Evolutionary conservation across 129 eudicot species (phyloP).

Genomic region (Saposhnikovia divaricata): DNA sequence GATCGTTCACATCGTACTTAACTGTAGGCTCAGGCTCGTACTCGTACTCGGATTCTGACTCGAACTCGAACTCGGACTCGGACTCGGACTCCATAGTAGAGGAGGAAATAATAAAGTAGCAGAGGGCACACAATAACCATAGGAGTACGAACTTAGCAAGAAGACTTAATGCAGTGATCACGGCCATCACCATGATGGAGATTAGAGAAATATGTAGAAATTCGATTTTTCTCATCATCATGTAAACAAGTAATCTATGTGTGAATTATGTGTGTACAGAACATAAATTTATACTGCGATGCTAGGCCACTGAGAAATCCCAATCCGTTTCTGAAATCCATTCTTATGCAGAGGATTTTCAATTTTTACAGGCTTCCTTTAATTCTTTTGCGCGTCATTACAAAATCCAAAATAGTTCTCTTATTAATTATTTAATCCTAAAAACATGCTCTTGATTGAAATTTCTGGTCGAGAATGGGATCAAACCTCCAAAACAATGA

Average conservation of each 20-base stretch:
- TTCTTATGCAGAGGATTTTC: no score
- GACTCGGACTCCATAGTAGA: not conserved
- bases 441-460: no score
- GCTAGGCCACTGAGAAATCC: not conserved
- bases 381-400: no score
- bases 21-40: not conserved
- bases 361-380: no score
- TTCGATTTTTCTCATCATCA: not conserved
- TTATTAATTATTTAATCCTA: no score
- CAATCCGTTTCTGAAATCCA: not conserved
- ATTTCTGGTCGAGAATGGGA: no score
- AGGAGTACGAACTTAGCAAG: not conserved
- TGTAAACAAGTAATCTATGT: no score
- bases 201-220: not conserved
- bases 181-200: not conserved
- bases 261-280: not conserved
- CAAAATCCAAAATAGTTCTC: not conserved
- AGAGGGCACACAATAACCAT: not conserved
- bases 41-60: not conserved
- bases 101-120: not conserved
- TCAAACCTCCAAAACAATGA: no score
- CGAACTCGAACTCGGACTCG: not conserved
- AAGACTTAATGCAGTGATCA: not conserved
- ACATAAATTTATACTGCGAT: not conserved
- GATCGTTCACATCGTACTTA: not conserved